A percentile compares a stretch with the other conserved stretches of the same genome.
These are phyloP conservation scores for Pyricularia pennisetigena DNA, from an alignment of 2,329 filamentous ascomycete genomes.

Conservation along the genomic window DNA sequence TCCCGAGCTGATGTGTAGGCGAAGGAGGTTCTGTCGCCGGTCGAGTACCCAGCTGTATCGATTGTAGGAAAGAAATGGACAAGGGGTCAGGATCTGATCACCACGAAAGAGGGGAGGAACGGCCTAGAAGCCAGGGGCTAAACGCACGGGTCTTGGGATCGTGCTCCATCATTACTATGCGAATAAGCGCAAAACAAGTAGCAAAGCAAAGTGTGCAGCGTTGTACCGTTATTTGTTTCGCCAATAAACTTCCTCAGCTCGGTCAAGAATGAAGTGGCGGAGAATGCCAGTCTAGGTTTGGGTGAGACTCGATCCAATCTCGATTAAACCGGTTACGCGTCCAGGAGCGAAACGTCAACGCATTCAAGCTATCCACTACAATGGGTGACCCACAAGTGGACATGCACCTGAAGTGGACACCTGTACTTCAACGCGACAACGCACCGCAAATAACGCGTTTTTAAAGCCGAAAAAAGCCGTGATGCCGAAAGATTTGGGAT, in stretches of 20 bases:
- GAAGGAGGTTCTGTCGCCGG: slow-evolving; percentile 77
- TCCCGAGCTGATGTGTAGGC: slow-evolving; percentile 76
- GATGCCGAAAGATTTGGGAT: too few relatives aligned
- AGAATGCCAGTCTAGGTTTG: not conserved
- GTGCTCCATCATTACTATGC: slow-evolving; percentile 50
- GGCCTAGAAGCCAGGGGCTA: not conserved
- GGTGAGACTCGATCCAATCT: not conserved
- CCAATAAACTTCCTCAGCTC: not conserved
- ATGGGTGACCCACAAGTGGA: too few relatives aligned
- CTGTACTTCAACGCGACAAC: too few relatives aligned
- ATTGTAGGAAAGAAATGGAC: not conserved
- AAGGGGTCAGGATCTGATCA: not conserved
- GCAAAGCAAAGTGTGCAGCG: not conserved
- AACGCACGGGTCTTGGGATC: slow-evolving; percentile 63
- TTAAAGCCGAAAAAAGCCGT: too few relatives aligned
- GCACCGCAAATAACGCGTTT: too few relatives aligned
- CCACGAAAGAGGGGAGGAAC: not conserved
- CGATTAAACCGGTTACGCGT: not conserved
- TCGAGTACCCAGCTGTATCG: slow-evolving; percentile 61
- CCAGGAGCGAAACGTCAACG: not conserved
- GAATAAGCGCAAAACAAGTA: not conserved
- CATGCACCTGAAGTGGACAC: too few relatives aligned
- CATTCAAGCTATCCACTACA: not conserved
- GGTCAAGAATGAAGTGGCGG: not conserved
- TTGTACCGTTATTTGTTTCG: not conserved